A percentile compares a stretch with the other conserved stretches of the same genome.
Conservation (phyloP, 2,329 filamentous ascomycete genomes). For the Diaporthe sp. region DNA sequence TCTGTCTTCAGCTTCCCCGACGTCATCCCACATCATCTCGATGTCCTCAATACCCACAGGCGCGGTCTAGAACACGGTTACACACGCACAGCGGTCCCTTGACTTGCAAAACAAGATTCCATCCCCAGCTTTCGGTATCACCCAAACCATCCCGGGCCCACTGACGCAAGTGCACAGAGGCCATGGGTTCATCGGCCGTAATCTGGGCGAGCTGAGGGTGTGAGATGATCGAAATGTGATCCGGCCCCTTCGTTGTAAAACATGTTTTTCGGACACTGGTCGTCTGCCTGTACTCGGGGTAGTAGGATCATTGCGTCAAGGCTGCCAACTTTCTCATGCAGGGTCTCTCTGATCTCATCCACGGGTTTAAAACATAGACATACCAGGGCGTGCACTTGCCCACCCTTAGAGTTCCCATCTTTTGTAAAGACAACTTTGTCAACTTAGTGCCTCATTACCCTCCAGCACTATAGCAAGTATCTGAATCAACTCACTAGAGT, state of each 20-base stretch:
- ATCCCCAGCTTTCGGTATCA: slow-evolving; percentile 25
- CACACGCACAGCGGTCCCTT: slow-evolving; percentile 26
- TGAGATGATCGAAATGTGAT: slow-evolving; percentile 30
- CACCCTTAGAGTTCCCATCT: not conserved
- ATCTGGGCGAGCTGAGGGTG: slow-evolving; percentile 7
- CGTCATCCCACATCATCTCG: slow-evolving; percentile 40
- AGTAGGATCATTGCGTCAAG: slow-evolving; percentile 41
- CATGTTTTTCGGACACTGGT: slow-evolving; percentile 32
- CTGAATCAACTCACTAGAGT: slow-evolving; percentile 28
- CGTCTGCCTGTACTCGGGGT: not conserved
- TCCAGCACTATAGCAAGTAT: not conserved
- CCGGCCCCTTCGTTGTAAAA: slow-evolving; percentile 25
- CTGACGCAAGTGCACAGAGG: slow-evolving; percentile 38
- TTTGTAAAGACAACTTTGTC: slow-evolving; percentile 26
- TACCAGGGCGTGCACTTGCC: slow-evolving; percentile 36
- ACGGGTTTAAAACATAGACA: slow-evolving; percentile 40
- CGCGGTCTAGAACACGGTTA: slow-evolving; percentile 25
- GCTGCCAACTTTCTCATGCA: slow-evolving; percentile 42
- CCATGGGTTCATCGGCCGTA: slow-evolving; percentile 18
- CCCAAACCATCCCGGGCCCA: slow-evolving; percentile 12
- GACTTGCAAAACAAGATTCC: slow-evolving; percentile 39
- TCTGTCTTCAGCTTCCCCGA: slow-evolving; percentile 35
- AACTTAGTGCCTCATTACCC: slow-evolving; percentile 1
- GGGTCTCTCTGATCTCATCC: slow-evolving; percentile 31
- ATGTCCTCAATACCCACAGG: slow-evolving; percentile 25